These are phyloP conservation scores for Senecio squalidus DNA, from an alignment of 140 eudicot genomes.

Conservation along the genomic window DNA sequence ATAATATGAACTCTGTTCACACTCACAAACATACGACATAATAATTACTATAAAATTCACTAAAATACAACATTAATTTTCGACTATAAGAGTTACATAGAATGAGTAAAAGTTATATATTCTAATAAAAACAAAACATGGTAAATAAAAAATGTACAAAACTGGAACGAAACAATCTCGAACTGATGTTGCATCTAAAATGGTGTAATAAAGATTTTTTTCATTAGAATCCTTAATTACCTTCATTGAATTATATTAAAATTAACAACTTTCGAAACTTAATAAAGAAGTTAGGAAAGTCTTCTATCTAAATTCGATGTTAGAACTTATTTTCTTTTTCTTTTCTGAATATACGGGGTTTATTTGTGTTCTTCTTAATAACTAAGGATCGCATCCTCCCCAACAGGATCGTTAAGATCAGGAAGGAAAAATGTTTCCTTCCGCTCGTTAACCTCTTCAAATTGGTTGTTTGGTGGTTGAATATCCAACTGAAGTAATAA, in stretches of 20 bases:
- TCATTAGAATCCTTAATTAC: slow-evolving; percentile 10
- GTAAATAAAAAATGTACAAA: slow-evolving; percentile 27
- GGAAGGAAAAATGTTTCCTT: slow-evolving; percentile 44
- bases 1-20: not conserved
- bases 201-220: not conserved
- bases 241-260: slow-evolving; percentile 21
- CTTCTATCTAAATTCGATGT: slow-evolving; percentile 20
- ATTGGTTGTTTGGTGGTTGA: slow-evolving; percentile 14
- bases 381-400: slow-evolving; percentile 37
- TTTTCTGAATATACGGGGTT: slow-evolving; percentile 21
- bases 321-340: slow-evolving; percentile 30
- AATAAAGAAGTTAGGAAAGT: slow-evolving; percentile 6
- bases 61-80: slow-evolving; percentile 10
- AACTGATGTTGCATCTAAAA: slow-evolving; percentile 27
- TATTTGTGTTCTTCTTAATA: slow-evolving; percentile 26
- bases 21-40: too few relatives aligned
- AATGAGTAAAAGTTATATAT: slow-evolving; percentile 18
- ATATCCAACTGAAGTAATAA: slow-evolving; percentile 15
- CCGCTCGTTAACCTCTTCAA: slow-evolving; percentile 16
- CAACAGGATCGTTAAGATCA: slow-evolving; percentile 60
- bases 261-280: slow-evolving; percentile 26
- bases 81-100: slow-evolving; percentile 9
- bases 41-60: too few relatives aligned
- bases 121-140: not conserved
- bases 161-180: slow-evolving; percentile 18